Percentiles rank a stretch among this genome's conserved stretches.
These are phyloP conservation scores for Barnettozyma sp. DNA, from an alignment of 805 yeast species.

Conservation along the genomic window DNA sequence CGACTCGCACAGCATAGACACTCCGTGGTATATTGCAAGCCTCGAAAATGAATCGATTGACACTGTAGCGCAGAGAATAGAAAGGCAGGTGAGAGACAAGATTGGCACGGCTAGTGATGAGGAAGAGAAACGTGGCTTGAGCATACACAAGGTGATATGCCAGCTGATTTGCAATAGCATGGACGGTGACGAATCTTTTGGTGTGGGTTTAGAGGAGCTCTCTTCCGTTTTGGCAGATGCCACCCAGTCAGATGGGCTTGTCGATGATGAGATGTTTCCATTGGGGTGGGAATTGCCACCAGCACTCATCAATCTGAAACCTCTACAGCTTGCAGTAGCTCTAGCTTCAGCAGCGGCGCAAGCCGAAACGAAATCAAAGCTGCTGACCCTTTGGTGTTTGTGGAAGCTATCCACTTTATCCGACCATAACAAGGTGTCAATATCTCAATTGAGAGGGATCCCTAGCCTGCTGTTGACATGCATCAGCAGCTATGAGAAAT, in stretches of 20 bases:
- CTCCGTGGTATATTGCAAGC: background rate
- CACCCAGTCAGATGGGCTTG: background rate
- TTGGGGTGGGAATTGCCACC: background rate
- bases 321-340: background rate
- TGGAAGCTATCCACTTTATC: constrained; percentile 7
- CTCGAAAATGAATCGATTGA: constrained; percentile 2
- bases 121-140: no score
- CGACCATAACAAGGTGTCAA: constrained; percentile 2
- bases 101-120: no score
- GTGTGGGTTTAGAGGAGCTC: background rate
- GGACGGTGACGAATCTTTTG: background rate
- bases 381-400: constrained; percentile 1
- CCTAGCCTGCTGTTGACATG: background rate
- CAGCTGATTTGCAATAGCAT: no score
- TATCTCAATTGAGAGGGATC: background rate
- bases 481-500: background rate
- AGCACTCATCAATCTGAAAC: background rate
- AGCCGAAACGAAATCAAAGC: background rate
- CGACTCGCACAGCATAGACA: background rate
- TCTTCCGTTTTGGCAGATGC: background rate
- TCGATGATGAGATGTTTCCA: constrained; percentile 6
- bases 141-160: no score
- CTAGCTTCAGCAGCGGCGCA: background rate
- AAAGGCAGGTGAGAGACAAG: background rate
- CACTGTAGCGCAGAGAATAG: background rate